Evolutionary conservation across 2,329 filamentous ascomycete species (phyloP).

Genomic region (Madurella fahalii): DNA sequence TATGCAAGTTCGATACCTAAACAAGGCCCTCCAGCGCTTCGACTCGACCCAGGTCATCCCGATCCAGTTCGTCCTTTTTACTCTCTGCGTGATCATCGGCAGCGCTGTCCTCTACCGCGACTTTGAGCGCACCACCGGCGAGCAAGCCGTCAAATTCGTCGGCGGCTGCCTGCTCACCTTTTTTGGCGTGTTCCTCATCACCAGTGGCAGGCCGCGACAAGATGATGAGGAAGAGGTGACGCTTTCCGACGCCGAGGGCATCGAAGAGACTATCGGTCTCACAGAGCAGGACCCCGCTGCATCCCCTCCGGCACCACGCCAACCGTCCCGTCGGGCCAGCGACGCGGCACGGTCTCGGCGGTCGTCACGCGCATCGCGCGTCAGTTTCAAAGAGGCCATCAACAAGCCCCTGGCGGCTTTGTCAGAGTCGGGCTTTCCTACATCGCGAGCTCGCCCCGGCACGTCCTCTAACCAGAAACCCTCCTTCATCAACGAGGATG

Average conservation of each 20-base stretch:
- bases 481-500: conserved; percentile 5
- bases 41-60: conserved; percentile 98
- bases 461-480: conserved; percentile 30
- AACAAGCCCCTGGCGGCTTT: conserved; percentile 36
- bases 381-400: conserved; percentile 40
- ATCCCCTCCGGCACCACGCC: conserved; percentile 34
- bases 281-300: conserved; percentile 47
- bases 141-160: conserved; percentile 77
- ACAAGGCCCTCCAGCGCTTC: conserved; percentile 81
- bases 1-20: conserved; percentile 97
- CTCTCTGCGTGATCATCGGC: conserved; percentile 88
- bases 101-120: conserved; percentile 92
- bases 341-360: conserved; percentile 38
- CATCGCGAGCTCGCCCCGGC: conserved; percentile 32
- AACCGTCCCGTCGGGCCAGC: conserved; percentile 26
- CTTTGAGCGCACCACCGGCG: conserved; percentile 75
- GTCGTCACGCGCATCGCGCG: conserved; percentile 48
- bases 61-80: conserved; percentile 96
- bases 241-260: conserved; percentile 52
- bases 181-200: conserved; percentile 95
- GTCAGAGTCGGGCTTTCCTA: conserved; percentile 35
- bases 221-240: conserved; percentile 57
- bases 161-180: conserved; percentile 91
- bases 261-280: conserved; percentile 61
- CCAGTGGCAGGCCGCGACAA: conserved; percentile 65